A percentile compares a stretch with the other conserved stretches of the same genome.
These are phyloP conservation scores for Sphaerulina populicola DNA, from an alignment of 2,329 filamentous ascomycete species.

Conservation along the genomic window DNA sequence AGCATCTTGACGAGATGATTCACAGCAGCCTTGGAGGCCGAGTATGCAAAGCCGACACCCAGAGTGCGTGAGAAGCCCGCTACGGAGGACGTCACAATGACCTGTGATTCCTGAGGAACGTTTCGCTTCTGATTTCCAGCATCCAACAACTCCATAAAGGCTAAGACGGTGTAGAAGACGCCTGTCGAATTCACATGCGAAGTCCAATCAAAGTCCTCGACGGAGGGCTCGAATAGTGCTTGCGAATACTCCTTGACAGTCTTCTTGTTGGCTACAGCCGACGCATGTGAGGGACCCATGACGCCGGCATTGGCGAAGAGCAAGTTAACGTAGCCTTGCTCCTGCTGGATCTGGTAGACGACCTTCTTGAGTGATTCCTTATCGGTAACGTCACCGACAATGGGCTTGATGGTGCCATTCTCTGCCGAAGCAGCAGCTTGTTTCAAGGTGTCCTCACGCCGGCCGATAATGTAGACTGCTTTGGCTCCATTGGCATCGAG, in stretches of 20 bases:
- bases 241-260: conserved; percentile 18
- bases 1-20: conserved; percentile 46
- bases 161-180: conserved; percentile 35
- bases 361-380: conserved; percentile 36
- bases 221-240: conserved; percentile 19
- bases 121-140: conserved; percentile 37
- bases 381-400: conserved; percentile 41
- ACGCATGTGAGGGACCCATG: conserved; percentile 21
- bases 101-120: conserved; percentile 35
- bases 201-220: conserved; percentile 32
- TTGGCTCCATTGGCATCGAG: conserved; percentile 42
- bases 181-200: conserved; percentile 35
- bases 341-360: conserved; percentile 34
- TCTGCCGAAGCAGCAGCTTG: conserved; percentile 36
- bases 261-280: conserved; percentile 11
- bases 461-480: conserved; percentile 48
- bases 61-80: conserved; percentile 37
- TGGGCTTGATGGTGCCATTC: conserved; percentile 37
- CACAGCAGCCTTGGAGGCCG: conserved; percentile 40
- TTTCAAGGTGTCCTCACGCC: conserved; percentile 40
- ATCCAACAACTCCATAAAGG: conserved; percentile 38
- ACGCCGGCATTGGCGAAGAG: conserved; percentile 33
- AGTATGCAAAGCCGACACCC: conserved; percentile 38
- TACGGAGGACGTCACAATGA: conserved; percentile 43
- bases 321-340: conserved; percentile 33